Evolutionary conservation across 306 rosid genomes (phyloP).

Genomic region (Albizia julibrissin): DNA sequence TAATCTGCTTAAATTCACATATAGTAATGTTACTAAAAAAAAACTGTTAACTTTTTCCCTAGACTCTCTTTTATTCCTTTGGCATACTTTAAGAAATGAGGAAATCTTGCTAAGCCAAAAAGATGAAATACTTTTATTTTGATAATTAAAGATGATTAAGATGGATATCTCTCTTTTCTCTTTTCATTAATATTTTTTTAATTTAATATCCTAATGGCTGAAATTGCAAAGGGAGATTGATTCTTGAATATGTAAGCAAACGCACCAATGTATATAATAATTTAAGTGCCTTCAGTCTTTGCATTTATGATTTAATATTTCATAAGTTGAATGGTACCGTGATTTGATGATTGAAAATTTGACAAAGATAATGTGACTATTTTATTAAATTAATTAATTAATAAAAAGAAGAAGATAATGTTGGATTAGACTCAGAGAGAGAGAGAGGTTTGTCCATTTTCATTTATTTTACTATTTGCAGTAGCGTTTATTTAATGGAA

Average conservation of each 20-base stretch:
- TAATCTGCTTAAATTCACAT: neutral
- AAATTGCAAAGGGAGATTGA: neutral
- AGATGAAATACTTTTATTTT: neutral
- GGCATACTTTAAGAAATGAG: neutral
- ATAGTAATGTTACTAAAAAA: neutral
- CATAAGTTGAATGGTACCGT: conserved; percentile 39
- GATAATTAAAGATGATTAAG: neutral
- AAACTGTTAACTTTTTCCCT: neutral
- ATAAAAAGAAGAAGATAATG: conserved; percentile 61
- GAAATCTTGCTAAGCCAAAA: neutral
- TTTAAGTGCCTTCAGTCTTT: conserved; percentile 21
- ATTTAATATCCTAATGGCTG: neutral
- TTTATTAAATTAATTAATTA: neutral
- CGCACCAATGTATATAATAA: neutral
- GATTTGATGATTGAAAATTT: conserved; percentile 56
- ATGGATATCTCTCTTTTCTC: neutral
- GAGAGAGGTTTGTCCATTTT: conserved; percentile 24
- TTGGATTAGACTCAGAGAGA: conserved; percentile 40
- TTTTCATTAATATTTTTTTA: neutral
- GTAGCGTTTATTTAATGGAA: neutral
- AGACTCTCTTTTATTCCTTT: neutral
- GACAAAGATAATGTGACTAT: conserved; percentile 48
- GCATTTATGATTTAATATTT: conserved; percentile 31
- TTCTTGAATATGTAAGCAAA: conserved; percentile 28
- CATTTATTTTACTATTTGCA: neutral